Conservation (phyloP, 1,139 yeast genomes). For the Zygoascus hellenicus region DNA sequence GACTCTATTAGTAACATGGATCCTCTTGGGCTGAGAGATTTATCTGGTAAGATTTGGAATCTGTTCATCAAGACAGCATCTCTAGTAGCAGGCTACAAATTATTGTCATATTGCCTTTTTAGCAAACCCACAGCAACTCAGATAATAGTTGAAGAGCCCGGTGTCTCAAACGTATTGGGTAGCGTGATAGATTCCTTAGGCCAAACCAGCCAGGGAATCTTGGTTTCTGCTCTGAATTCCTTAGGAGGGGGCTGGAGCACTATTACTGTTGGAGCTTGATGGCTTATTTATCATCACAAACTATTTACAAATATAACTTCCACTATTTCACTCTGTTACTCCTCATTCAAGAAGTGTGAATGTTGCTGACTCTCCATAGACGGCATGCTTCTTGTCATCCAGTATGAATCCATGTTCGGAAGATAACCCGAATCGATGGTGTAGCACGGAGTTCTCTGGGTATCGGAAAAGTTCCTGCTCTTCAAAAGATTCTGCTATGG, state of each 20-base stretch:
- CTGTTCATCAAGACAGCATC: slow-evolving; percentile 21
- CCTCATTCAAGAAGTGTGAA: neutral
- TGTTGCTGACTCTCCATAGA: slow-evolving; percentile 26
- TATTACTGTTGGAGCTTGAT: slow-evolving; percentile 12
- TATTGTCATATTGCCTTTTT: slow-evolving; percentile 10
- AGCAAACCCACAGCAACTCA: neutral
- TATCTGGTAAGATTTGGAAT: slow-evolving; percentile 14
- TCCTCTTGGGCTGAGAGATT: slow-evolving; percentile 22
- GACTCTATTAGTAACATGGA: slow-evolving; percentile 25
- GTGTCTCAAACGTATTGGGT: neutral
- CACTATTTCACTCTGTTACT: too few relatives aligned
- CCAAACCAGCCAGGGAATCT: slow-evolving; percentile 8
- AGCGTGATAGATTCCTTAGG: slow-evolving; percentile 4
- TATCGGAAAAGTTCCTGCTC: slow-evolving; percentile 15
- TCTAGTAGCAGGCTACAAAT: slow-evolving; percentile 19
- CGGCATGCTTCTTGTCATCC: slow-evolving; percentile 29
- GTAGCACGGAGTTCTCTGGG: slow-evolving; percentile 15
- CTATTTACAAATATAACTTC: neutral
- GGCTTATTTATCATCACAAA: neutral
- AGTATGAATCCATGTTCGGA: slow-evolving; percentile 33
- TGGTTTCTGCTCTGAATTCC: slow-evolving; percentile 16
- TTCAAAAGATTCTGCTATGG: slow-evolving; percentile 19
- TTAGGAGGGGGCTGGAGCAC: slow-evolving; percentile 23
- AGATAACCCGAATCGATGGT: slow-evolving; percentile 30
- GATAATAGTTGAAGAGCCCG: neutral